A percentile compares a stretch with the other conserved stretches of the same genome.
Conservation (phyloP, 2,329 filamentous ascomycete species). For the Colletotrichum sp. region DNA sequence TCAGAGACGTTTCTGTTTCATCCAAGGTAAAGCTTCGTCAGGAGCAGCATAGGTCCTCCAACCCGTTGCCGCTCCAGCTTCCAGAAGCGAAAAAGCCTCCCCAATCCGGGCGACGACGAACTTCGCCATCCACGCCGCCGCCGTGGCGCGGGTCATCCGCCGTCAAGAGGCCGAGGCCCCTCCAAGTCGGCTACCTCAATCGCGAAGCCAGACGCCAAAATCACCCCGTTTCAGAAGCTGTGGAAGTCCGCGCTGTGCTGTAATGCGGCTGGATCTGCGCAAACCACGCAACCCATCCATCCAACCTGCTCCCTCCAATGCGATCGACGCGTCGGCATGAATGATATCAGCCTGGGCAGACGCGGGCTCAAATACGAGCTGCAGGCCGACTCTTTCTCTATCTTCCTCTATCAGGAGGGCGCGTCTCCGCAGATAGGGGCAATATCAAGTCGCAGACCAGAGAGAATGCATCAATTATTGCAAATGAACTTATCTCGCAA, state of each 20-base stretch:
- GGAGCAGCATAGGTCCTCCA: neutral
- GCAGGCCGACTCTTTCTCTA: neutral
- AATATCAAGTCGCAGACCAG: neutral
- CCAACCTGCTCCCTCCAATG: neutral
- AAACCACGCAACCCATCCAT: neutral
- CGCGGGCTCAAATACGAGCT: constrained; percentile 6
- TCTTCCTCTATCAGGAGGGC: neutral
- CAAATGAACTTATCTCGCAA: neutral
- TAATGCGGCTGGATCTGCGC: neutral
- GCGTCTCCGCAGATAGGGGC: neutral
- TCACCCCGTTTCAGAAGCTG: neutral
- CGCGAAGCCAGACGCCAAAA: neutral
- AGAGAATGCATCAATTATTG: neutral
- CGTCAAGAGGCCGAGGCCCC: neutral
- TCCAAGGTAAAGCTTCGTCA: neutral
- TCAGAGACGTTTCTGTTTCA: neutral
- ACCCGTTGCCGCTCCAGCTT: neutral
- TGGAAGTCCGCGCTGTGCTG: neutral
- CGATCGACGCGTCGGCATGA: neutral
- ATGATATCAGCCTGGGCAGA: neutral
- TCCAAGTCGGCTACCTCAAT: neutral
- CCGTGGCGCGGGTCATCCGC: neutral
- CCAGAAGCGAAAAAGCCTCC: neutral
- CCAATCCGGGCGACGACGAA: neutral
- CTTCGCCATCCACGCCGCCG: neutral